Evolutionary conservation across 345 rosid species (phyloP).

Genomic region (Eucalyptus albens): DNA sequence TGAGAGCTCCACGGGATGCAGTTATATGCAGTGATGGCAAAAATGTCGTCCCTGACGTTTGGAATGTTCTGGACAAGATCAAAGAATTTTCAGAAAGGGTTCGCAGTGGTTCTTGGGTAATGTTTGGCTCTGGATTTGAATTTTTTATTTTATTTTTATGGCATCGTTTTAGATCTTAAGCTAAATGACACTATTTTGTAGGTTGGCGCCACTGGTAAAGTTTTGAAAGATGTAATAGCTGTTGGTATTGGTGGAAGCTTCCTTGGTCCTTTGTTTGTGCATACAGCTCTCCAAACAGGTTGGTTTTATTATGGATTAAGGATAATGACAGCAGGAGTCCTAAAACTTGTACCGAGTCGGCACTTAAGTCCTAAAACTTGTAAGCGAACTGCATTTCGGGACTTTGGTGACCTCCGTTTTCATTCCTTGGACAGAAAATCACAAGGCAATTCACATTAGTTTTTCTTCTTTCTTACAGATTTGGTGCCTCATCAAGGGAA

Average conservation of each 20-base stretch:
- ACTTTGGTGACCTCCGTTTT: background rate
- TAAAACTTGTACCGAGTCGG: background rate
- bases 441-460: background rate
- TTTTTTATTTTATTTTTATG: background rate
- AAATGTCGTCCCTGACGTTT: constrained; percentile 84
- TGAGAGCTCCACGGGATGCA: constrained; percentile 81
- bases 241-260: constrained; percentile 98
- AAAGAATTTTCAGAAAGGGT: constrained; percentile 73
- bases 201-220: constrained; percentile 96
- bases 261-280: constrained; percentile 92
- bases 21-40: constrained; percentile 67
- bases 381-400: background rate
- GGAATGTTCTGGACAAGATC: constrained; percentile 90
- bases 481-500: background rate
- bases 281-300: constrained; percentile 96
- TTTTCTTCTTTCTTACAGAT: background rate
- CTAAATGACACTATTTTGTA: constrained; percentile 14
- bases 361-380: background rate
- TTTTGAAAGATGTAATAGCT: constrained; percentile 73
- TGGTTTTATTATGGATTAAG: background rate
- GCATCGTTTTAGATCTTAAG: background rate
- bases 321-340: background rate
- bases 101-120: constrained; percentile 94
- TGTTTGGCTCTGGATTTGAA: background rate
- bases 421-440: background rate